Evolutionary conservation across 2,329 filamentous ascomycete genomes (phyloP), one percentile per base, ranked within the genome.

Genomic region (Thyridium curvatum): DNA sequence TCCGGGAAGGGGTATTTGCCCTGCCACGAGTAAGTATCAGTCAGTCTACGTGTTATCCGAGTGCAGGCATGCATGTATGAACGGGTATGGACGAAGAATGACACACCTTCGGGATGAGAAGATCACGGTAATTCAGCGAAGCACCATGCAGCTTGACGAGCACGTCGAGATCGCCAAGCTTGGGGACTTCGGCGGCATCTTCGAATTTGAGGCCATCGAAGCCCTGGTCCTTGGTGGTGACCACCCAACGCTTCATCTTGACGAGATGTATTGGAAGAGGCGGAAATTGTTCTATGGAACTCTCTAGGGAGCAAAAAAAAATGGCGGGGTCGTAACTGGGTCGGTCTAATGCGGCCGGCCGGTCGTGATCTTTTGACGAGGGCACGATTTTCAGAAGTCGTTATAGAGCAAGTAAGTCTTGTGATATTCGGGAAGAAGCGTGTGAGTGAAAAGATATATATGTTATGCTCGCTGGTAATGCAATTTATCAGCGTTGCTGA

Each of bases 151-250:
- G 68, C 59, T 82, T 84, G 49, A 90, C 78, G 28, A 90, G 69
- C 6, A 88, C 82, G 18, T 90, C 79, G 44, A 75, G 74, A 39
- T 87, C 82, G 34, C 83, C 83, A 2, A 83, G 53, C 46, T 77
- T 61, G 12, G 82, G 79, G 3, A 86, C 52, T 1, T 69, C 51
- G 0, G 61, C 68, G 35, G 72, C 62, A 48, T 78, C 68, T 42
- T 71, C 61, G 49, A 75, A 72, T 50, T 69, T 59, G 30, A 88
- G 67, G 32, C 66, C 67, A 34, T 84, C 76, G 50, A 86, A 82
- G 21, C 21, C 75, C 37, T 67, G 70, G 31, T 68, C 56, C 3
- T 47, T 63, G 46, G 69, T 69, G 28, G 63, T 60, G 32, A 84
- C 56, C 26, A 57, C 64, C 80, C 80, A 85, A 55, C 73, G 65